Conservation (phyloP, 306 rosid genomes). For the Casuarina glauca region DNA sequence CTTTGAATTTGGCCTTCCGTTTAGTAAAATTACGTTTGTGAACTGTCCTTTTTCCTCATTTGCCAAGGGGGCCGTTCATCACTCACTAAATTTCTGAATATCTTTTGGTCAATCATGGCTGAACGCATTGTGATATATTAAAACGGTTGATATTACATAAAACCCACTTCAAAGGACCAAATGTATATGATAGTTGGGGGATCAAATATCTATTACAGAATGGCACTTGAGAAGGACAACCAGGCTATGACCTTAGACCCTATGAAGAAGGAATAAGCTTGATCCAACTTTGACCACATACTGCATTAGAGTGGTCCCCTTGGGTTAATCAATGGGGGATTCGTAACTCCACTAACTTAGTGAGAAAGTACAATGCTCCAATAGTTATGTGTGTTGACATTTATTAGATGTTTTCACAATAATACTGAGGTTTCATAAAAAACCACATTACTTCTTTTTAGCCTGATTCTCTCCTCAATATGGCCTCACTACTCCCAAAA, state of each 20-base stretch:
- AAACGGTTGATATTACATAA: background rate
- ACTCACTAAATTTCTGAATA: background rate
- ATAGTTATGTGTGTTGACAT: background rate
- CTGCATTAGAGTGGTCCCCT: background rate
- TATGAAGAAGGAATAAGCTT: background rate
- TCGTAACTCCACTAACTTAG: background rate
- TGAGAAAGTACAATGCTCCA: background rate
- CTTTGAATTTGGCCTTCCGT: too few species aligned
- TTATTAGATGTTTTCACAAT: background rate
- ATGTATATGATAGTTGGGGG: background rate
- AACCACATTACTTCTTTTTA: background rate
- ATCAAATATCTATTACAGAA: background rate
- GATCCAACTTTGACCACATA: background rate
- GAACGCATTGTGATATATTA: background rate
- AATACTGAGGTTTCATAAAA: background rate
- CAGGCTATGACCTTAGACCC: too few species aligned
- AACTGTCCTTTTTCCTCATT: too few species aligned
- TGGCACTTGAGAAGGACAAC: too few species aligned
- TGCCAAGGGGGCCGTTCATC: background rate
- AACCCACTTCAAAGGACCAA: background rate
- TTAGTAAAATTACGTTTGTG: too few species aligned
- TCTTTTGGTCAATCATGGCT: background rate
- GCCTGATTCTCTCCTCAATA: background rate
- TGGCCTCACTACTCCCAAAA: background rate
- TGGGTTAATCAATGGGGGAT: background rate